These are phyloP conservation scores for Sporothrix sp. DNA, from an alignment of 2,329 filamentous ascomycete species.

Conservation along the genomic window DNA sequence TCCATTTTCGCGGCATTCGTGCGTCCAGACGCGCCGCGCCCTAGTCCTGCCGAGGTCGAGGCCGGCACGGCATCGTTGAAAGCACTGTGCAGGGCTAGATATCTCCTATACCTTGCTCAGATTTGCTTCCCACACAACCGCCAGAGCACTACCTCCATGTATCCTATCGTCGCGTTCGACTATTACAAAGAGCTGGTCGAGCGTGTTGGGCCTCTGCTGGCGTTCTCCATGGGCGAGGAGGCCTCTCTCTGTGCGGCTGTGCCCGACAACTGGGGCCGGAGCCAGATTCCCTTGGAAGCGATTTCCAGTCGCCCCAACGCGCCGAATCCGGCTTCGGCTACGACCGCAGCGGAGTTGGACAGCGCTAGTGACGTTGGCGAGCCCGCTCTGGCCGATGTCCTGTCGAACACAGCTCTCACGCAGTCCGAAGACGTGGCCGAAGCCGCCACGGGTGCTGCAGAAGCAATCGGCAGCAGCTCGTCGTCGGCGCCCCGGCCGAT, in stretches of 20 bases:
- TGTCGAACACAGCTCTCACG: constrained; percentile 16
- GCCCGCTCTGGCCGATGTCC: constrained; percentile 9
- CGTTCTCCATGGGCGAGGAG: constrained; percentile 76
- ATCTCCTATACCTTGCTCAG: constrained; percentile 63
- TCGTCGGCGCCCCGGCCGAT: neutral
- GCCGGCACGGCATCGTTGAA: constrained; percentile 72
- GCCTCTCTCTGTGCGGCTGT: constrained; percentile 64
- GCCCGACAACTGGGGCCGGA: constrained; percentile 54
- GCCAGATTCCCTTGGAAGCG: constrained; percentile 11
- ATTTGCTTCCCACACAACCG: constrained; percentile 64
- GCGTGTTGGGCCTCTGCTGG: constrained; percentile 66
- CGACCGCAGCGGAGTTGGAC: neutral
- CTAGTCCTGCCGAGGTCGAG: constrained; percentile 31
- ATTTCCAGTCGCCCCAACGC: neutral
- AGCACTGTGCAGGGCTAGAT: constrained; percentile 66
- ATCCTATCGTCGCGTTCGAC: constrained; percentile 72
- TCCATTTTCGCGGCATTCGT: constrained; percentile 67
- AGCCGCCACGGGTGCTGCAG: neutral
- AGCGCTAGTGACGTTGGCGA: constrained; percentile 12
- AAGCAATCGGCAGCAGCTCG: neutral
- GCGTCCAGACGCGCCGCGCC: constrained; percentile 28
- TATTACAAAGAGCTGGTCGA: constrained; percentile 67
- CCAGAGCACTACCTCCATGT: constrained; percentile 55
- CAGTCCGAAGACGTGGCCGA: constrained; percentile 17
- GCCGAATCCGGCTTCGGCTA: neutral